Evolutionary conservation across 208 protist species (phyloP).

Genomic region (Balamuthia mandrillaris): DNA sequence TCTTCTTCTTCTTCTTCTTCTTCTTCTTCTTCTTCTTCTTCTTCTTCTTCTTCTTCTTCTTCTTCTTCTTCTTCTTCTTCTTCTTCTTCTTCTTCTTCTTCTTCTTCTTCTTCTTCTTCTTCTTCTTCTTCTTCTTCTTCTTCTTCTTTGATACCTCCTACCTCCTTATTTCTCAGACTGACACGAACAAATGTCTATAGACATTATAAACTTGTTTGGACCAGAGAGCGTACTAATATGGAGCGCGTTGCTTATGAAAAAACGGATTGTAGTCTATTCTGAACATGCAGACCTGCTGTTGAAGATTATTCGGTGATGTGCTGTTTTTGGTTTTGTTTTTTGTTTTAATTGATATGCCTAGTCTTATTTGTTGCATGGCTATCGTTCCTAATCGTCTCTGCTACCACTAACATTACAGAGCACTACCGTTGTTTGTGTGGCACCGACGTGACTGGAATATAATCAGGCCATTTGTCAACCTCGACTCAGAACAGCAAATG

Average conservation of each 20-base stretch:
- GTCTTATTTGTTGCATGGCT: neutral
- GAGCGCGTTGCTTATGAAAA: slow-evolving; percentile 21
- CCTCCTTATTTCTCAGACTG: neutral
- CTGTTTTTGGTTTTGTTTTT: neutral
- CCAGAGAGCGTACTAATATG: slow-evolving; percentile 3
- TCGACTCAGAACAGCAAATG: neutral
- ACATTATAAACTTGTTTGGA: neutral
- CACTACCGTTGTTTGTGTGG: slow-evolving; percentile 28
- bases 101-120: neutral
- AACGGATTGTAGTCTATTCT: neutral
- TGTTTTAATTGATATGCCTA: neutral
- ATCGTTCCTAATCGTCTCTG: neutral
- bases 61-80: neutral
- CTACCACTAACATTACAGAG: neutral
- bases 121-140: neutral
- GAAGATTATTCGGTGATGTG: neutral
- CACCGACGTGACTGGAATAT: slow-evolving; percentile 35
- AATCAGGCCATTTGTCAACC: neutral
- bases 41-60: no score
- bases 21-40: neutral
- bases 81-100: neutral
- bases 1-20: neutral
- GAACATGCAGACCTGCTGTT: neutral
- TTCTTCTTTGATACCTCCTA: no score
- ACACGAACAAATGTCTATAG: neutral